Evolutionary conservation across 2,329 filamentous ascomycete genomes (phyloP).

Genomic region (Cadophora luteo-olivacea): DNA sequence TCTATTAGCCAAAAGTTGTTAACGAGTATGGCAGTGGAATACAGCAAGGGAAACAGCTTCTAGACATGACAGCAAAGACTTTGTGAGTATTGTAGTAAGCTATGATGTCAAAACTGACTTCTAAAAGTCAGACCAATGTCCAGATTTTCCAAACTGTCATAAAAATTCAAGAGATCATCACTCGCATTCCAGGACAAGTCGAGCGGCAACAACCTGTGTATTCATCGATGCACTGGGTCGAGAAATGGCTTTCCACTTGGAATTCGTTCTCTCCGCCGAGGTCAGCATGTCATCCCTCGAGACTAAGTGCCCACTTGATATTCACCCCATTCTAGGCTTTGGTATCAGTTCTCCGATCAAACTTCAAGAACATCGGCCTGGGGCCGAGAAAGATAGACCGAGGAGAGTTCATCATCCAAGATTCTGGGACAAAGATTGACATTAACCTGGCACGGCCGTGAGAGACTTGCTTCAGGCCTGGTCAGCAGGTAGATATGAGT

Average conservation of each 20-base stretch:
- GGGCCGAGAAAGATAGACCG: too few relatives aligned
- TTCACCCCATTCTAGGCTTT: slow-evolving; percentile 20
- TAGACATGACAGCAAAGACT: slow-evolving; percentile 24
- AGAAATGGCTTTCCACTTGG: slow-evolving; percentile 42
- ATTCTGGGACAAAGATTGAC: too few relatives aligned
- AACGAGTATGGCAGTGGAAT: slow-evolving; percentile 2
- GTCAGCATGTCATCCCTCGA: slow-evolving; percentile 1
- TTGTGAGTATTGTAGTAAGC: slow-evolving; percentile 23
- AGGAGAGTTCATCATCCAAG: too few relatives aligned
- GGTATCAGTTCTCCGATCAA: too few relatives aligned
- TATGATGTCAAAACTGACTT: slow-evolving; percentile 14
- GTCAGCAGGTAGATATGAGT: too few relatives aligned
- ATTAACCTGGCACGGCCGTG: too few relatives aligned
- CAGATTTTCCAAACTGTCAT: slow-evolving; percentile 37
- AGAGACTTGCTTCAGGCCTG: too few relatives aligned
- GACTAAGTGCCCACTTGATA: too few relatives aligned
- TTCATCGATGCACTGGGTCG: slow-evolving; percentile 41
- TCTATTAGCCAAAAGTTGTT: not conserved
- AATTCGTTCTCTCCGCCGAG: slow-evolving; percentile 42
- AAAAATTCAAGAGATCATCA: slow-evolving; percentile 35
- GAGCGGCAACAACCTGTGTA: slow-evolving; percentile 44
- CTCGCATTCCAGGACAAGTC: slow-evolving; percentile 40
- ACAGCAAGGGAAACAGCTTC: slow-evolving; percentile 21
- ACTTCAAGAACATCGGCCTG: too few relatives aligned
- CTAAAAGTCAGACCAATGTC: slow-evolving; percentile 35